Conservation (phyloP, 2,329 filamentous ascomycete species). For the Malbranchea zuffiana region DNA sequence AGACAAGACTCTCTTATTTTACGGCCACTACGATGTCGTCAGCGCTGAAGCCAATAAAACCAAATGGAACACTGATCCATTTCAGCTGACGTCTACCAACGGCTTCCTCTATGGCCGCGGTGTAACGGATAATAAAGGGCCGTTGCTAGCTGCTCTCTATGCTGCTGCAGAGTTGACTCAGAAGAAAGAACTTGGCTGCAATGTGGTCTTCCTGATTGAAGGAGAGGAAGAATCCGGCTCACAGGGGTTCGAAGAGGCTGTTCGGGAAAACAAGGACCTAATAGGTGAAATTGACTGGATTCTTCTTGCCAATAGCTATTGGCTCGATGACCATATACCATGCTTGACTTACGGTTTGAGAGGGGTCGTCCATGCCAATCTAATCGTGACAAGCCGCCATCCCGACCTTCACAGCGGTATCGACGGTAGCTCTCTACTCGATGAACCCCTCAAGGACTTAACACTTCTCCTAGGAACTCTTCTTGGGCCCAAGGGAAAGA, state of each 20-base stretch:
- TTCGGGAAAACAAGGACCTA: slow-evolving; percentile 65
- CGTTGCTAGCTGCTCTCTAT: slow-evolving; percentile 85
- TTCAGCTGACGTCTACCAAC: slow-evolving; percentile 76
- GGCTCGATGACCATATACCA: slow-evolving; percentile 90
- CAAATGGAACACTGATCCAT: slow-evolving; percentile 82
- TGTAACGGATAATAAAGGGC: slow-evolving; percentile 96
- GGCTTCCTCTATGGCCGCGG: slow-evolving; percentile 91
- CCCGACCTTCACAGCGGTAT: slow-evolving; percentile 93
- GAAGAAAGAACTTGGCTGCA: slow-evolving; percentile 70
- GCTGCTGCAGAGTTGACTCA: slow-evolving; percentile 82
- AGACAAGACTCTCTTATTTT: slow-evolving; percentile 84
- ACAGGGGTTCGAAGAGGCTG: slow-evolving; percentile 74
- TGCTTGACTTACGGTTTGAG: slow-evolving; percentile 90
- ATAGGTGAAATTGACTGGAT: slow-evolving; percentile 94
- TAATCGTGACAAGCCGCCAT: slow-evolving; percentile 73
- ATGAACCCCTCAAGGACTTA: slow-evolving; percentile 85
- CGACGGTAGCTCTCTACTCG: slow-evolving; percentile 76
- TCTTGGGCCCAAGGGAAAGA: slow-evolving; percentile 66
- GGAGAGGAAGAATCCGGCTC: slow-evolving; percentile 95
- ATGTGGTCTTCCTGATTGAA: slow-evolving; percentile 70
- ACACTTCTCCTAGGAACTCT: slow-evolving; percentile 72
- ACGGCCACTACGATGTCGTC: slow-evolving; percentile 97
- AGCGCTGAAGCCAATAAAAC: slow-evolving; percentile 70
- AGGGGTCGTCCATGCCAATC: slow-evolving; percentile 84
- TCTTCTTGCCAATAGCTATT: slow-evolving; percentile 92